phyloP scores from a whole-genome alignment of 2,329 filamentous ascomycete genomes.

The Biscogniauxia mediterranea region DNA sequence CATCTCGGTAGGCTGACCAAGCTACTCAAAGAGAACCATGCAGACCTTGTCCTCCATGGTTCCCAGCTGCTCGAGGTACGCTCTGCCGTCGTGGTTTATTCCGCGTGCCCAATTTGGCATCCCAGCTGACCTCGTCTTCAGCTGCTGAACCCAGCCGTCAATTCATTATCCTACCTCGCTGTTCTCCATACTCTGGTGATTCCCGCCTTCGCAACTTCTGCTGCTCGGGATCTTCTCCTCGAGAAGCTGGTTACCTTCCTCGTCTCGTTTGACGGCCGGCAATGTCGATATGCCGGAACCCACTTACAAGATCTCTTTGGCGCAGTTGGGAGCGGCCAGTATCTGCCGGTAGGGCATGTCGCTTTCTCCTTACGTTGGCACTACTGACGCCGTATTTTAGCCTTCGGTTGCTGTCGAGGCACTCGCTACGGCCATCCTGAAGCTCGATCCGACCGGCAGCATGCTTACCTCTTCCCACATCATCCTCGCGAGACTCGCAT shows the following conservation, averaged over 20 bases:
- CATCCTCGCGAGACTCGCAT: conserved; percentile 56
- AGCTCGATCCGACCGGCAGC: conserved; percentile 64
- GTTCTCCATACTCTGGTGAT: conserved; percentile 43
- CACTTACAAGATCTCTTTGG: conserved; percentile 45
- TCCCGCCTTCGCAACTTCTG: conserved; percentile 31
- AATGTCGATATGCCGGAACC: conserved; percentile 50
- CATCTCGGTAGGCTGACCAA: conserved; percentile 40
- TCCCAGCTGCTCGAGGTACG: conserved; percentile 41
- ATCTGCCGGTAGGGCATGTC: conserved; percentile 36
- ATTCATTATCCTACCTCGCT: conserved; percentile 52
- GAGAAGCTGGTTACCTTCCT: conserved; percentile 46
- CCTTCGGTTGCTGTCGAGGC: conserved; percentile 45
- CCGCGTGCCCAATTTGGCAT: neutral
- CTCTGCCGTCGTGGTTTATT: neutral
- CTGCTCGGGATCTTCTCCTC: conserved; percentile 31
- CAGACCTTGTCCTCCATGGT: conserved; percentile 35
- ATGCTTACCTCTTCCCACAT: conserved; percentile 66
- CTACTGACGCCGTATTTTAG: conserved; percentile 32
- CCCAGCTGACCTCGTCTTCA: conserved; percentile 22
- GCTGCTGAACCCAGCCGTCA: conserved; percentile 45
- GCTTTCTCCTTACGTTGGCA: neutral
- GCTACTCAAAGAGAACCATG: conserved; percentile 35
- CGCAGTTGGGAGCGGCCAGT: conserved; percentile 36
- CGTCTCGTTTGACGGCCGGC: conserved; percentile 47
- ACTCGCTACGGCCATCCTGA: conserved; percentile 54